Base-by-base conservation (phyloP, 1,284 basidiomycete genomes). In the Rhodotorula sp. region DNA sequence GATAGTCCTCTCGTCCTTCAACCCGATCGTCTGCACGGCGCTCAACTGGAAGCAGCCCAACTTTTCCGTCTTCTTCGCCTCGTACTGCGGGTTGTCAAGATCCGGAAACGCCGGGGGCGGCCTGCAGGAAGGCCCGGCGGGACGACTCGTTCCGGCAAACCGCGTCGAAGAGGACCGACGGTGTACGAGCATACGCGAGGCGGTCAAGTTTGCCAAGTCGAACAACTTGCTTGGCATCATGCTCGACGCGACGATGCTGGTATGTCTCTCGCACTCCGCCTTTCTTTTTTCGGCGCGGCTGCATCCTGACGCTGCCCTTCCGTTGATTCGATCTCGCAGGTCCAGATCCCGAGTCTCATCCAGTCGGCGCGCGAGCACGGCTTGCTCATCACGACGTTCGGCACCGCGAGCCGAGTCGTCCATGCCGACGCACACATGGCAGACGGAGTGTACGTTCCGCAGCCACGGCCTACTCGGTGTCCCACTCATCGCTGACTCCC, bases 1-100 rank as follows among this genome's bases (percentile, higher is more conserved):
- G 7, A 87, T 96, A 68, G 87, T 93, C 20, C 92, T 97, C 79
- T 89, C 89, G 60, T 94, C 92, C 20, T 96, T 91, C 80, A 89
- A 88, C 70, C 91, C 94, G 18, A 89, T 91, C 76, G 86, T 93
- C 5, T 95, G 93, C 80, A 87, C 90, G 5, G 88, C 90, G 24
- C 81, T 99, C 67, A 98, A 99, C 80, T 98, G 96, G 95, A 99
- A 99, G 82, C 96, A 99, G 82, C 96, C 96, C 24, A 99, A 99
- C 81, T 93, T 97, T 84, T 93, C 96, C 64, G 95, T 99, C 44
- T 96, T 99, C 82, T 92, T 98, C 80, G 89, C 89, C 14, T 90
- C 91, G 18, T 87, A 88, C 78, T 96, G 94, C 80, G 93, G 93
- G 56, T 86, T 89, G 69, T 83, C 84, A 49, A 79, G 81, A 12